Conservation (phyloP, 768 basidiomycete species). For the Auricularia sp. region DNA sequence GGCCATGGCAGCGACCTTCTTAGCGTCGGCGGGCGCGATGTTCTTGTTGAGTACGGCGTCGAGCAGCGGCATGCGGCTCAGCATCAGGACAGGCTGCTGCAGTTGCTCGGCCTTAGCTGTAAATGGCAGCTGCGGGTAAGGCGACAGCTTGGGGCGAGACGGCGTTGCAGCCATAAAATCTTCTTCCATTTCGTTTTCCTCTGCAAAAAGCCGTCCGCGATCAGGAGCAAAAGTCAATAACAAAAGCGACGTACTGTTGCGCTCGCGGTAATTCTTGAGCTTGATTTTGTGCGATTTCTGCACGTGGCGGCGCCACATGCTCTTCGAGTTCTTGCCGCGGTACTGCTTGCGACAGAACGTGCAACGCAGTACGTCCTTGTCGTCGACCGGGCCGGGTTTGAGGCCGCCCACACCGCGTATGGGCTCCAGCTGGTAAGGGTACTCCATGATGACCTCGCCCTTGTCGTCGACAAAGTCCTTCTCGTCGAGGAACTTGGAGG, state of each 20-base stretch:
- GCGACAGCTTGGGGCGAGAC: neutral
- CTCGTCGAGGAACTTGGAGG: neutral
- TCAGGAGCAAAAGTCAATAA: neutral
- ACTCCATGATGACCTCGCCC: neutral
- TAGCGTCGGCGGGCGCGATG: too few relatives aligned
- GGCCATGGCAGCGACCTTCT: too few relatives aligned
- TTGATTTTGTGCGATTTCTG: slow-evolving; percentile 87
- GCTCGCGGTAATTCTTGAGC: slow-evolving; percentile 77
- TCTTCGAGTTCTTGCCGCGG: slow-evolving; percentile 80
- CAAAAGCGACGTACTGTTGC: slow-evolving; percentile 8
- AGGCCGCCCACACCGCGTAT: slow-evolving; percentile 40
- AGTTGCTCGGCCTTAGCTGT: neutral
- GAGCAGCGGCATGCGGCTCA: neutral
- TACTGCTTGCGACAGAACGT: slow-evolving; percentile 79
- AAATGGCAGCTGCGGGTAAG: neutral
- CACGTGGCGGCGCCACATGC: slow-evolving; percentile 85
- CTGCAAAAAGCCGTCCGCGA: neutral
- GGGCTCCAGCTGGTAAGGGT: neutral
- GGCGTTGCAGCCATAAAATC: neutral
- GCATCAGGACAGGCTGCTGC: neutral
- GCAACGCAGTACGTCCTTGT: slow-evolving; percentile 60
- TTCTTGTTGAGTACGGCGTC: neutral
- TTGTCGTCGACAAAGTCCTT: neutral
- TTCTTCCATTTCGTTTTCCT: neutral
- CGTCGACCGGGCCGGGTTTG: slow-evolving; percentile 25